Evolutionary conservation across 2,329 filamentous ascomycete species (phyloP), one percentile per base, ranked within the genome.

Genomic region (Teratosphaeria destructans): DNA sequence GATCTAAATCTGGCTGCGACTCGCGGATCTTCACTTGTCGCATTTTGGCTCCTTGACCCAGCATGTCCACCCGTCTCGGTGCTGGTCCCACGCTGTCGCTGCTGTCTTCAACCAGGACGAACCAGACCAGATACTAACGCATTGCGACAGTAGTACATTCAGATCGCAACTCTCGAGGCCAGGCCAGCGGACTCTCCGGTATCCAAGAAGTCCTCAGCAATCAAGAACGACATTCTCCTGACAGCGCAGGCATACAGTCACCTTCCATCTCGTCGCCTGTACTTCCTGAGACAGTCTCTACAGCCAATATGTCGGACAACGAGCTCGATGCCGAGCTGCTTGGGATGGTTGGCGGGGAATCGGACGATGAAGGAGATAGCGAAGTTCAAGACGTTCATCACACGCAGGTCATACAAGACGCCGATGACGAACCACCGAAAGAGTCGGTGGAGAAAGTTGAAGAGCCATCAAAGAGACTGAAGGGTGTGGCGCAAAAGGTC

Each of bases 241-340:
- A 43, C 37, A 43, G 37, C 37, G 37, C 37, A 43, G 37, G 37
- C 37, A 12, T n/a, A 11, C 37, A 43, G 37, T 43, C 37, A 39
- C 37, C 8, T 14, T 12, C 12, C 16, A 5, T 43, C 5, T 43
- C 37, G 2, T 43, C 12, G 12, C 37, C 12, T 43, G 12, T 12
- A 10, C 16, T 39, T 1, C 12, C 14, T 14, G 11, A 43, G 37
- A 49, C n/a, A 49, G n/a, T n/a, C 8, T 23, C 43, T 10, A 49
- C 43, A 5, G 43, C 43, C 16, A 49, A 49, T 11, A 95, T 96
- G 91, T 88, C 89, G 59, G 89, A 93, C 71, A 68, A 72, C 64
- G 76, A 78, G 60, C 83, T 96, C 66, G 93, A 97, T 72, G 91
- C 93, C 68, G 93, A 96, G 78, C 86, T 97, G 65, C 87, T 97